These are phyloP conservation scores for Cryptococcus sp. DNA, from an alignment of 1,284 basidiomycete genomes.

Conservation along the genomic window DNA sequence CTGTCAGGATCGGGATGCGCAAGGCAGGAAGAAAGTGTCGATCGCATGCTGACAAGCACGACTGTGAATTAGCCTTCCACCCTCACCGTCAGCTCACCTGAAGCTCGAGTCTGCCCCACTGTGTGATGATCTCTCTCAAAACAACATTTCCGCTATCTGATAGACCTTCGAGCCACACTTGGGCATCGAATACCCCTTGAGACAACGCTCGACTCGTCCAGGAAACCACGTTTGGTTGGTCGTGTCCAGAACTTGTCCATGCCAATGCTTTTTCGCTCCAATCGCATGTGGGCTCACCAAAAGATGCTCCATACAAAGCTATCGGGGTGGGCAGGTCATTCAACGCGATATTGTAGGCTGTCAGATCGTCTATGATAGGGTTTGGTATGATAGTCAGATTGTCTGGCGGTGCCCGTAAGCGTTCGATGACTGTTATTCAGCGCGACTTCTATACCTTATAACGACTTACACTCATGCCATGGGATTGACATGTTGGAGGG, in stretches of 20 bases:
- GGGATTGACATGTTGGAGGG: background rate
- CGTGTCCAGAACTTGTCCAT: slow-evolving; percentile 1
- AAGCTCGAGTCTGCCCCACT: slow-evolving; percentile 9
- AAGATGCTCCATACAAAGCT: background rate
- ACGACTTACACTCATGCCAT: background rate
- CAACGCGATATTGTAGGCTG: background rate
- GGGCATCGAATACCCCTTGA: slow-evolving; percentile 2
- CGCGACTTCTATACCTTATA: no score
- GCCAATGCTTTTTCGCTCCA: background rate
- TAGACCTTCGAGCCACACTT: slow-evolving; percentile 1
- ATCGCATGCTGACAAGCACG: slow-evolving; percentile 2
- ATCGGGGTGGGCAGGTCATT: background rate
- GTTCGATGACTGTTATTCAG: background rate
- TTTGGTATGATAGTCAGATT: background rate
- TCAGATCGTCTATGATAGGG: background rate
- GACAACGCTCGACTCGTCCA: background rate
- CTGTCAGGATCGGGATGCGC: slow-evolving; percentile 19
- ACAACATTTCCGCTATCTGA: background rate
- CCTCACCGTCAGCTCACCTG: slow-evolving; percentile 4
- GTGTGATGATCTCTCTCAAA: slow-evolving; percentile 2
- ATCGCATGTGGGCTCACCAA: background rate
- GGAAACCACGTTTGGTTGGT: background rate
- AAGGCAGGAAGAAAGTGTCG: slow-evolving; percentile 7
- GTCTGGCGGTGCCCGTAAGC: background rate
- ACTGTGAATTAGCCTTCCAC: slow-evolving; percentile 3